Evolutionary conservation across 805 yeast species (phyloP), one percentile per base, ranked within the genome.

Genomic region (Cyberlindnera sargentensis): DNA sequence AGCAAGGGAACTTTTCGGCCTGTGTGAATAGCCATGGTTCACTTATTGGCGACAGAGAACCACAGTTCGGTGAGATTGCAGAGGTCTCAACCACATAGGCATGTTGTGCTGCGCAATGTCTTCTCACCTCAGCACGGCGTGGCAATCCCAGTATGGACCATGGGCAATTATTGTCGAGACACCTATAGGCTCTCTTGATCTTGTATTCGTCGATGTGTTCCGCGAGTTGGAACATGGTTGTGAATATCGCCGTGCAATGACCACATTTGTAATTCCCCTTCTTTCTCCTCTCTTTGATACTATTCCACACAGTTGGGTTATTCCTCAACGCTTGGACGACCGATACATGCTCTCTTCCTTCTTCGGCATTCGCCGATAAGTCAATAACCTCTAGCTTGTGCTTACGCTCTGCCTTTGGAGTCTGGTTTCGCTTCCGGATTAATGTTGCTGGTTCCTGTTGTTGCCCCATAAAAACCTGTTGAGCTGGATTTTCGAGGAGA

Each of bases 71-170:
- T 26, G 10, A 3, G 31, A 29, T 11, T 5, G 37, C 42, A 8
- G 26, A 37, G 15, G 39, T 38, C 29, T 36, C 37, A 8, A 56
- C 37, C 1, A 42, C 31, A 10, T 34, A 42, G 1, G 47, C 39
- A 51, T 75, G 80, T 42, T 73, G 75, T 28, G 72, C 65, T 4
- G 71, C 65, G 52, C 75, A 70, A 46, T 75, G 80, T 48, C 81
- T 63, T 47, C 69, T 63, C 31, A 75, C 62, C 49, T 75, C 80
- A 3, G 73, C 71, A 31, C 68, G 55, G 34, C 77, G 65, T 8
- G 75, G 73, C 27, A 75, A 55, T 0, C 80, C 80, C 11, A 75
- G 53, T 3, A 72, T 61, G 31, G 67, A 66, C 72, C 77, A 75
- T 3, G 74, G 72, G 51, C 80, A 75, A 20, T 64, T 61, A 20